These are phyloP conservation scores for Mycena indigotica DNA, from an alignment of 768 basidiomycete species.

Conservation along the genomic window DNA sequence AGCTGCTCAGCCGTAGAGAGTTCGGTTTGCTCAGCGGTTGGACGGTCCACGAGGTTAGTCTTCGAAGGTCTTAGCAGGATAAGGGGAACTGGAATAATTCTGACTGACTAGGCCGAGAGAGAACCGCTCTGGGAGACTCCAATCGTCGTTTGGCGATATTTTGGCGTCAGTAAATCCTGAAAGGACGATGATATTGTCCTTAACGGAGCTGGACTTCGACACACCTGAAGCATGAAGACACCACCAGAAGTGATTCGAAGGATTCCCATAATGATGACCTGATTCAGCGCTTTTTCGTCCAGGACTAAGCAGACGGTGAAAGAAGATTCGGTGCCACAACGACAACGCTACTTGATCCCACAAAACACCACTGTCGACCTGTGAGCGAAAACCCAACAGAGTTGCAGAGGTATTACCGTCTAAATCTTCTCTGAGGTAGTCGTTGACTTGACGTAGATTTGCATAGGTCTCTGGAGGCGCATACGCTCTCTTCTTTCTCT, in stretches of 20 bases:
- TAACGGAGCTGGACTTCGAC: conserved; percentile 1
- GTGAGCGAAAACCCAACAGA: neutral
- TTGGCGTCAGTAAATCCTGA: conserved; percentile 60
- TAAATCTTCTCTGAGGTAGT: conserved; percentile 53
- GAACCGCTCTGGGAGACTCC: conserved; percentile 56
- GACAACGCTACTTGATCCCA: conserved; percentile 86
- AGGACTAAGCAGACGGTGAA: conserved; percentile 44
- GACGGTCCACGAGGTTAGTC: conserved; percentile 77
- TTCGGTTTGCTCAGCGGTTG: conserved; percentile 67
- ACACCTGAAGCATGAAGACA: conserved; percentile 69
- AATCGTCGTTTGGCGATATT: conserved; percentile 60
- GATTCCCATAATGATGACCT: conserved; percentile 81
- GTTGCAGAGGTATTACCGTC: conserved; percentile 51
- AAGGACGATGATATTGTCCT: neutral
- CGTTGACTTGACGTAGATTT: conserved; percentile 53
- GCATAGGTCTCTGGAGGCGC: conserved; percentile 55
- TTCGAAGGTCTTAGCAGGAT: conserved; percentile 28
- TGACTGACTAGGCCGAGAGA: conserved; percentile 66
- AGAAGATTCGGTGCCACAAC: conserved; percentile 16
- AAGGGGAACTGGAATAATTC: neutral
- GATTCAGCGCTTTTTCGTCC: conserved; percentile 65
- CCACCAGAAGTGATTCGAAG: conserved; percentile 82
- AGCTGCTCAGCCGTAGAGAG: conserved; percentile 54
- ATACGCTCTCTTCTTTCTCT: conserved; percentile 44
- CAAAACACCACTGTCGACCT: conserved; percentile 74